phyloP scores from a whole-genome alignment of 73 alveolate genomes.

The Tetrahymena elliotti region DNA sequence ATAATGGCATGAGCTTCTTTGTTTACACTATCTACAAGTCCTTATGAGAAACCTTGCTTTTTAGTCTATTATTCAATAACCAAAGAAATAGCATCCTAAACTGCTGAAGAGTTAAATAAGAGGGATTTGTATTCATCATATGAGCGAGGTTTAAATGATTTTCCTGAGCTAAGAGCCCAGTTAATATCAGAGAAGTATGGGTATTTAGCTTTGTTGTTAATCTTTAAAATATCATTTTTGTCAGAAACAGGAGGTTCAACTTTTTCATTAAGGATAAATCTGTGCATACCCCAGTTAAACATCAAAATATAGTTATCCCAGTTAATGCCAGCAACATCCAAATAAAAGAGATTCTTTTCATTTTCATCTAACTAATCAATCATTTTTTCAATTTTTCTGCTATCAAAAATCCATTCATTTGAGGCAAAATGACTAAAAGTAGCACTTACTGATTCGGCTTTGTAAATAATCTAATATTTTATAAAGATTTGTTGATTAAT shows the following conservation, averaged over 20 bases:
- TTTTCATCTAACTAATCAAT: slow-evolving; percentile 9
- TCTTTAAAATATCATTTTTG: slow-evolving; percentile 41
- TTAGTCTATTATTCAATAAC: slow-evolving; percentile 42
- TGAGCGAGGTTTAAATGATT: slow-evolving; percentile 34
- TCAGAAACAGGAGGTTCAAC: slow-evolving; percentile 50
- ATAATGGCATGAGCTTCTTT: slow-evolving; percentile 49
- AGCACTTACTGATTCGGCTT: slow-evolving; percentile 50
- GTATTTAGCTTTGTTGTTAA: slow-evolving; percentile 12
- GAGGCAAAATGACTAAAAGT: slow-evolving; percentile 48
- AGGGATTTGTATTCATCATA: slow-evolving; percentile 32
- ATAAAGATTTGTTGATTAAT: neutral
- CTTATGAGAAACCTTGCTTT: slow-evolving; percentile 26
- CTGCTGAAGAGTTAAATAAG: slow-evolving; percentile 44
- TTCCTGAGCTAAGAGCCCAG: slow-evolving; percentile 52
- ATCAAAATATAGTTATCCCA: slow-evolving; percentile 65
- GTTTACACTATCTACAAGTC: slow-evolving; percentile 17
- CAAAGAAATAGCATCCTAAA: slow-evolving; percentile 50
- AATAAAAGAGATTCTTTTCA: slow-evolving; percentile 43
- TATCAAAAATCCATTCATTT: slow-evolving; percentile 75
- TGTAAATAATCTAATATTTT: slow-evolving; percentile 45
- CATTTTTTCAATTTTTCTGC: slow-evolving; percentile 31
- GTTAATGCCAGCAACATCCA: slow-evolving; percentile 60
- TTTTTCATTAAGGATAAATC: slow-evolving; percentile 69
- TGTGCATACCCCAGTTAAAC: slow-evolving; percentile 70
- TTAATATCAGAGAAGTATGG: slow-evolving; percentile 53